Evolutionary conservation across 225 moss, liverwort and hornwort species (phyloP).

Genomic region (Pleurozium schreberi): DNA sequence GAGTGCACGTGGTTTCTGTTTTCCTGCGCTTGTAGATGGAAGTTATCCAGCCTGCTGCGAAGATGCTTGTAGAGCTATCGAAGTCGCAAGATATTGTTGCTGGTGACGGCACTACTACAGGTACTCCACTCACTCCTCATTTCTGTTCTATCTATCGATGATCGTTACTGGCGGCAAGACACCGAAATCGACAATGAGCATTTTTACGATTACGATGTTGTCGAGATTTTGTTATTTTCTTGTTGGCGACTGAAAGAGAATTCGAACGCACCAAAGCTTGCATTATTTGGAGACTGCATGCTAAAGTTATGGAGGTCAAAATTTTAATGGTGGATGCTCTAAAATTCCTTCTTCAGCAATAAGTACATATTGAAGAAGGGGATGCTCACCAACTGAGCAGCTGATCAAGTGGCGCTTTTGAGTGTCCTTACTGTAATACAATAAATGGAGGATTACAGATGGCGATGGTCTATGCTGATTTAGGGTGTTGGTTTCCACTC

Average conservation of each 20-base stretch:
- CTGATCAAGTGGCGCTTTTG: not conserved
- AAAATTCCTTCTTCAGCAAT: not conserved
- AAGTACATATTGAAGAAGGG: not conserved
- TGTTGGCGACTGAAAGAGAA: not conserved
- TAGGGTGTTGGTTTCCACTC: not conserved
- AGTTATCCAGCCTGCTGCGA: slow-evolving; percentile 89
- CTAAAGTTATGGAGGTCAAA: not conserved
- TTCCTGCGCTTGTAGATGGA: slow-evolving; percentile 54
- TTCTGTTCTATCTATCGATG: not conserved
- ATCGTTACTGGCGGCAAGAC: not conserved
- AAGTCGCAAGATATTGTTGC: slow-evolving; percentile 98
- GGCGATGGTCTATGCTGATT: not conserved
- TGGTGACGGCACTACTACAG: slow-evolving; percentile 91
- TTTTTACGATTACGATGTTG: not conserved
- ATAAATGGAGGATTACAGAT: not conserved
- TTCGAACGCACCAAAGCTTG: not conserved
- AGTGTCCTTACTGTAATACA: not conserved
- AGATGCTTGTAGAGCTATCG: slow-evolving; percentile 94
- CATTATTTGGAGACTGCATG: not conserved
- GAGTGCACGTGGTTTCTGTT: not conserved
- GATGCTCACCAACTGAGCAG: not conserved
- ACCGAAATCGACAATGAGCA: not conserved
- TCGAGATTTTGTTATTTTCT: not conserved
- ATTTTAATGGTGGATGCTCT: not conserved
- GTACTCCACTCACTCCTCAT: not conserved